Conservation (phyloP, 208 protist genomes). For the Leishmania aethiopica region DNA sequence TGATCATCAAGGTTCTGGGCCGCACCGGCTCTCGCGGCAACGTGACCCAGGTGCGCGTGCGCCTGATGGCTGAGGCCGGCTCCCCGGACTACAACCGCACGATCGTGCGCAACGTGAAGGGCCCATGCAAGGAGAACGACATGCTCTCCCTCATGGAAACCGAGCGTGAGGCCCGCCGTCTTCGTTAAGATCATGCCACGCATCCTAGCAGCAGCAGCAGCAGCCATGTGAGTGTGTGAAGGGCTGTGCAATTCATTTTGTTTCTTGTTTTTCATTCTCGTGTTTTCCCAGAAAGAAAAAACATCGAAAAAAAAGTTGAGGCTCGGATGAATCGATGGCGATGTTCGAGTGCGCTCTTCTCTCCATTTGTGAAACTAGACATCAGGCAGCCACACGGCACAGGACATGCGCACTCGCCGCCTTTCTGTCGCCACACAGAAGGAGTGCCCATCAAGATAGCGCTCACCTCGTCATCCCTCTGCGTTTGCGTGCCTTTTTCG, state of each 20-base stretch:
- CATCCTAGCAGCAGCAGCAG: constrained; percentile 6
- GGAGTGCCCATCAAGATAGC: background rate
- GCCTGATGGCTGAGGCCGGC: constrained; percentile 93
- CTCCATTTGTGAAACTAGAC: background rate
- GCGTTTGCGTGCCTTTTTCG: background rate
- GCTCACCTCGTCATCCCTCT: background rate
- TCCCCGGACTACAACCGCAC: constrained; percentile 92
- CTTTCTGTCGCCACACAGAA: no score
- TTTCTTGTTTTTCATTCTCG: constrained; percentile 31
- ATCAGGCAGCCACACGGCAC: background rate
- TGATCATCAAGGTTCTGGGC: constrained; percentile 98
- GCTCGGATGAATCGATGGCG: background rate
- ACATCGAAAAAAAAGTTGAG: background rate
- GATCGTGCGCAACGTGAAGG: constrained; percentile 99
- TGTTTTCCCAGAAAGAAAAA: background rate
- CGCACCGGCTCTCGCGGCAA: constrained; percentile 99
- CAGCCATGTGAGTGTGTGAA: background rate
- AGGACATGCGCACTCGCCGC: background rate
- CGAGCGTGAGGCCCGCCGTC: constrained; percentile 99
- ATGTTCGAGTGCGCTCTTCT: background rate
- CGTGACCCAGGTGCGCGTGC: constrained; percentile 98
- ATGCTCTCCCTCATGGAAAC: constrained; percentile 99
- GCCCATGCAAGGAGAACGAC: constrained; percentile 98
- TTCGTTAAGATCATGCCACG: constrained; percentile 38
- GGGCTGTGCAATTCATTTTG: constrained; percentile 10